Evolutionary conservation across 331 rosid species (phyloP), one percentile per base, ranked within the genome.

Genomic region (Cucumis variabilis): DNA sequence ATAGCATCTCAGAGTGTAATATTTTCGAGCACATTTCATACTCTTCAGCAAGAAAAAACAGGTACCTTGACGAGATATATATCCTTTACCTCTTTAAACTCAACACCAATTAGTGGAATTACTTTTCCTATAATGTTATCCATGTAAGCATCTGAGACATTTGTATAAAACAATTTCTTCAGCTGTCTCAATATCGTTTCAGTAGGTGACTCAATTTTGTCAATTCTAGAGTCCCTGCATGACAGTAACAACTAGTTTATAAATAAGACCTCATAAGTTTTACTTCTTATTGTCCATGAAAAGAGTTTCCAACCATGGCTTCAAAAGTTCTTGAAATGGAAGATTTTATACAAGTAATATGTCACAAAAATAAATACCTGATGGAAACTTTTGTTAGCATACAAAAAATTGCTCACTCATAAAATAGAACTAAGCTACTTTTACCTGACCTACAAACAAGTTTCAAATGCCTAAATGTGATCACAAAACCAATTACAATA

Each of bases 1-100:
- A 17, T 50, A 13, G 50, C 58, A 51, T 51, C 58, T 16, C 37
- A n/a, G 30, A 21, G 13, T 51, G 44, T 85, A 58, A 63, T 13
- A 10, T 33, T 62, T 2, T 41, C 63, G 68, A 69, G 23, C 73
- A 62, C 27, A 14, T 51, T 67, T 2, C 11, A 53, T 0, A 85
- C 67, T 27, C 33, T 51, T 30, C 13, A 11, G 25, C 24, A 86
- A 65, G 75, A 74, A 69, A 87, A 85, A 73, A 81, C 28, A 80
- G 62, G 48, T 90, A 93, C 95, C 92, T 89, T 86, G 16, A 93
- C 89, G 33, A 48, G 86, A 90, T 89, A 92, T 21, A 82, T 15
- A 23, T 92, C 93, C 71, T 92, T 94, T 72, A 91, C 92, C 86
- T 74, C 88, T 82, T 33, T 88, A 75, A 88, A 94, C n/a, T 90